phyloP scores from a whole-genome alignment of 1,139 yeast species.

The Candida labiduridarum region DNA sequence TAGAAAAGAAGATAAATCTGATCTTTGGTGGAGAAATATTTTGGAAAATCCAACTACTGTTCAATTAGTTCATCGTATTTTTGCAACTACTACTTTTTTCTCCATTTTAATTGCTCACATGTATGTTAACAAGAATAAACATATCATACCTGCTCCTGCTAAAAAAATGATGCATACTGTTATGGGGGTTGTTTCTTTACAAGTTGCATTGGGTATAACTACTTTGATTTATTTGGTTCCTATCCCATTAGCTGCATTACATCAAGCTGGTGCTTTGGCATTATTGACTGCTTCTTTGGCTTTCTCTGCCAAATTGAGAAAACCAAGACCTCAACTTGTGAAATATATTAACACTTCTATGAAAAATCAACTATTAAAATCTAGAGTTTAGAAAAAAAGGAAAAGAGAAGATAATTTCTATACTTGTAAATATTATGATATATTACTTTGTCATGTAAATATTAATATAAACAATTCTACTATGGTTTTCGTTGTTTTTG shows the following conservation, averaged over 20 bases:
- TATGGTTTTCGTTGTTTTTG: neutral
- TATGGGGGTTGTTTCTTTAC: slow-evolving; percentile 81
- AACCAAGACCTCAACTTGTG: slow-evolving; percentile 59
- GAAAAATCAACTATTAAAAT: slow-evolving; percentile 22
- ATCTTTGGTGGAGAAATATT: slow-evolving; percentile 87
- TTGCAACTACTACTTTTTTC: slow-evolving; percentile 82
- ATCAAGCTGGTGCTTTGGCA: slow-evolving; percentile 96
- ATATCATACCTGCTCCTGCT: slow-evolving; percentile 59
- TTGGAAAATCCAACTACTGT: slow-evolving; percentile 97
- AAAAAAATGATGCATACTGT: slow-evolving; percentile 61
- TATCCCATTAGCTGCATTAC: slow-evolving; percentile 88
- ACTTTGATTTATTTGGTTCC: slow-evolving; percentile 91
- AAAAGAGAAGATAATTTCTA: too few relatives aligned
- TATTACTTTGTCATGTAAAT: slow-evolving; percentile 5
- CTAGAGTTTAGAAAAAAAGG: neutral
- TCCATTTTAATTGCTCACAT: slow-evolving; percentile 68
- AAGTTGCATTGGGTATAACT: slow-evolving; percentile 81
- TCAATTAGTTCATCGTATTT: slow-evolving; percentile 84
- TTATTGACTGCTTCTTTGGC: slow-evolving; percentile 77
- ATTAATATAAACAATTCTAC: neutral
- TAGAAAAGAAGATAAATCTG: slow-evolving; percentile 66
- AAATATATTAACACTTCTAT: slow-evolving; percentile 29
- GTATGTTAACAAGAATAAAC: slow-evolving; percentile 57
- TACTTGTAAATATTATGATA: slow-evolving; percentile 8
- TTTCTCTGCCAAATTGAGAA: slow-evolving; percentile 67